Base-by-base conservation (phyloP, 2,329 filamentous ascomycete genomes). In the Ophiocordyceps robertsii region DNA sequence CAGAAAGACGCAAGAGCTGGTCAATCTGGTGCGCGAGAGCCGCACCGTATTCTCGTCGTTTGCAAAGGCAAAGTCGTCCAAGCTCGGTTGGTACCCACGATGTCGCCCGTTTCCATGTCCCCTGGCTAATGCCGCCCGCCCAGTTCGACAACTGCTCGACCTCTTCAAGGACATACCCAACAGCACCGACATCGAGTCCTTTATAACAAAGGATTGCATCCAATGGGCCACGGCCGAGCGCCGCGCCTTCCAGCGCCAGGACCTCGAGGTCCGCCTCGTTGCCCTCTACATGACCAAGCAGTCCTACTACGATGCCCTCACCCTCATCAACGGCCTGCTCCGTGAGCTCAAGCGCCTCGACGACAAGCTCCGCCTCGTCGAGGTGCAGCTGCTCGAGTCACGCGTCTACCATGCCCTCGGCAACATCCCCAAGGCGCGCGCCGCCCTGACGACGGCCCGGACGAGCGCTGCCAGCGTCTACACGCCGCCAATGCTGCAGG, bases 121-220 rank as follows among this genome's bases (percentile, higher is more conserved):
- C 12, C 13, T n/a, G n/a, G 11, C 21, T 45, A 41, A 40, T 16
- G 9, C 4, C 19, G 13, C n/a, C 37, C 42, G 40, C 42, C 48
- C 53, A 95, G 92, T 98, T 53, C 90, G 92, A 54, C 88, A 95
- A 67, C 80, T 98, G 24, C 84, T 98, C 62, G 92, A 98, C 64
- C 80, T 95, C 62, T 92, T 96, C 72, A 80, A 84, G 56, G 77
- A 84, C 57, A 95, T 96, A 55, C 92, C 93, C 56, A 84, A 95
- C 67, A 92, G 87, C 54, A 84, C 84, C 70, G 92, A 98, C 62
- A 85, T 82, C 60, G 92, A 98, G 69, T 88, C 95, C 62, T 70
- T 81, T 62, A 87, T 95, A 56, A 98, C 92, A 58, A 95, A 95
- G 68, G 95, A 92, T 67, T 96, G 88, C 70, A 98, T 98, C 79